A percentile compares a stretch with the other conserved stretches of the same genome.
These are phyloP conservation scores for Prunus salicina DNA, from an alignment of 306 rosid species.

Conservation along the genomic window DNA sequence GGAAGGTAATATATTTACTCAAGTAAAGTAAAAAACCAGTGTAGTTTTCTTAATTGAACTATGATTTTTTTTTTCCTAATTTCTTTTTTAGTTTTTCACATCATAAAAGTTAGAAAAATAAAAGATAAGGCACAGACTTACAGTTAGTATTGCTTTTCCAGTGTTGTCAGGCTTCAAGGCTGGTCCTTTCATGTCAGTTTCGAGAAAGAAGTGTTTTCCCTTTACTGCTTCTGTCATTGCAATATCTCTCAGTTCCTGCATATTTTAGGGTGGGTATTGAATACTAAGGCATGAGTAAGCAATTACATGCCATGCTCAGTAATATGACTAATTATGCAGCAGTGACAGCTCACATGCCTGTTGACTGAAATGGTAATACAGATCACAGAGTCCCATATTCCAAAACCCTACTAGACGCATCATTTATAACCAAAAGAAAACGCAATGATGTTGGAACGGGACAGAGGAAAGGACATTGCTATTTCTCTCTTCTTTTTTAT, in stretches of 20 bases:
- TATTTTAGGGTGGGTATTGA: neutral
- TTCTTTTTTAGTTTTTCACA: neutral
- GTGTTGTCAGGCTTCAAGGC: constrained; percentile 82
- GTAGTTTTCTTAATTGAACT: neutral
- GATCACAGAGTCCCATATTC: neutral
- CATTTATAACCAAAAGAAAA: neutral
- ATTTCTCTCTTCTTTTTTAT: too few species aligned
- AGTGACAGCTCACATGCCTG: neutral
- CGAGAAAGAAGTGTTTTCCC: constrained; percentile 86
- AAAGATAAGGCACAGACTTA: constrained; percentile 28
- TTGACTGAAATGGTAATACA: neutral
- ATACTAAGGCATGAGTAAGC: constrained; percentile 9
- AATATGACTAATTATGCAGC: neutral
- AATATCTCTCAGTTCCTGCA: constrained; percentile 86
- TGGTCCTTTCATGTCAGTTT: constrained; percentile 80
- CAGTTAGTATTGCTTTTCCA: constrained; percentile 87
- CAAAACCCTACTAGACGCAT: neutral
- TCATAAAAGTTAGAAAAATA: neutral
- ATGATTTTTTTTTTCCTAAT: neutral
- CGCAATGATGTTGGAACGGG: neutral
- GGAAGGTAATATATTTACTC: neutral
- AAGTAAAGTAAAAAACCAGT: neutral
- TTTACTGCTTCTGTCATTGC: constrained; percentile 63
- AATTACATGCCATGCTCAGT: neutral
- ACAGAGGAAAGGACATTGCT: neutral